These are phyloP conservation scores for Triticum aestivum DNA, from an alignment of 176 grass and related monocot species.

Conservation along the genomic window IWGSC_CS_RefSeq_v2.1 NC_057802.1:336625118-336625617, in stretches of 20 bases:
- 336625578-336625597: not conserved
- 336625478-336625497: not conserved
- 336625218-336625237: not conserved
- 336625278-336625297: not conserved
- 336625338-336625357: not conserved
- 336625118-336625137: not conserved
- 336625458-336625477: not conserved
- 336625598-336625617: slow-evolving; percentile 10
- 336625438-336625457: not conserved
- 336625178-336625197: not conserved
- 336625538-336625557: not conserved
- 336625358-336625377: not conserved
- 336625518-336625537: not conserved
- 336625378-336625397: not conserved
- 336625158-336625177: not conserved
- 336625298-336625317: not conserved
- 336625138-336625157: not conserved
- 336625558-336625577: not conserved
- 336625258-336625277: not conserved
- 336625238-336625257: not conserved
- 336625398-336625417: not conserved
- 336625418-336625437: not conserved
- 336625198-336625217: not conserved
- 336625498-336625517: not conserved
- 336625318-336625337: not conserved